These are phyloP conservation scores for Aspergillus fructus DNA, from an alignment of 2,329 filamentous ascomycete species.

Conservation along the genomic window DNA sequence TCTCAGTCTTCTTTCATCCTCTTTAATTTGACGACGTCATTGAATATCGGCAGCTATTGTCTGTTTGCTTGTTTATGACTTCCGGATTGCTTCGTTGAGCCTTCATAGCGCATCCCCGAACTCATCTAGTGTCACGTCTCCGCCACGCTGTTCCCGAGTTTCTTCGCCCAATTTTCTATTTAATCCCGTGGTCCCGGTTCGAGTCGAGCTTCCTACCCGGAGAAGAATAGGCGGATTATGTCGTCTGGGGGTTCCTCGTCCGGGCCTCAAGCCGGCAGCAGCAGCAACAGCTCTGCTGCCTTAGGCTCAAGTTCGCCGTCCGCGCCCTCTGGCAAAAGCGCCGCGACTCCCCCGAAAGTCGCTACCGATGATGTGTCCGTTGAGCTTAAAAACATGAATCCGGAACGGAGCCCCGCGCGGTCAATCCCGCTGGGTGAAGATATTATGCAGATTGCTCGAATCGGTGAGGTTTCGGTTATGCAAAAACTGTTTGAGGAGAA, in stretches of 20 bases:
- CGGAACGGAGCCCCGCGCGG: constrained; percentile 22
- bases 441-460: constrained; percentile 90
- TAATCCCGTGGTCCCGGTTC: neutral
- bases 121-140: constrained; percentile 12
- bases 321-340: constrained; percentile 30
- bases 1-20: neutral
- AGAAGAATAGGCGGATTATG: constrained; percentile 15
- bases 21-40: neutral
- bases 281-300: constrained; percentile 23
- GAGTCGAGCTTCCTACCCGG: neutral
- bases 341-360: constrained; percentile 33
- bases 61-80: constrained; percentile 4
- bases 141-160: neutral
- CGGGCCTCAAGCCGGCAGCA: constrained; percentile 21
- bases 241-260: constrained; percentile 28
- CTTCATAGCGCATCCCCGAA: constrained; percentile 10
- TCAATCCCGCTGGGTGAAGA: constrained; percentile 62
- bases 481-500: constrained; percentile 84
- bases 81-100: constrained; percentile 19
- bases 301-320: constrained; percentile 26
- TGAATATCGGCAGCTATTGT: neutral
- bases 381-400: constrained; percentile 40
- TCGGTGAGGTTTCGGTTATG: constrained; percentile 83
- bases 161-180: neutral
- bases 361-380: constrained; percentile 33